Base-by-base conservation (phyloP, 1,284 basidiomycete genomes). In the Porogramme epimiltina region DNA sequence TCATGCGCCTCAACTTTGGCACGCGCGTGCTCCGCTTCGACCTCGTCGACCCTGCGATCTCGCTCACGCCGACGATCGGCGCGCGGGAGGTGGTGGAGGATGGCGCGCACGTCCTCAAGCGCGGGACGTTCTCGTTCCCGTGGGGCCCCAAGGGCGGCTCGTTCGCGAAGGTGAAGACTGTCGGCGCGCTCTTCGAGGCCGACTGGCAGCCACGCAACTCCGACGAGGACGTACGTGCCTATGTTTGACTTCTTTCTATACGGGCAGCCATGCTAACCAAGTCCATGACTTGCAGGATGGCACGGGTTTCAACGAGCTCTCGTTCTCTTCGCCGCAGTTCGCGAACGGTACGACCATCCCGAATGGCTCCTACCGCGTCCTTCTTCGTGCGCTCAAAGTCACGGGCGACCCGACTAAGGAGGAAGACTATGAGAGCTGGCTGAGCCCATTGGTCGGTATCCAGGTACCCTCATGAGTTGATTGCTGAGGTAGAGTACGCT, bases 341-440 rank as follows among this genome's bases (percentile, higher is more conserved):
- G 71, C 77, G 0, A 85, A 86, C 59, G 81, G 82, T 0, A 85
- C 81, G 0, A 64, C 61, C 2, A 81, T 89, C 23, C 74, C 82
- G 2, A 80, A 82, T 55, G 87, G 87, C 3, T 63, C 67, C 8
- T 89, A 88, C 69, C 75, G 75, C 45, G 59, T 87, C 53, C 73
- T 89, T 8, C 54, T 89, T 9, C 77, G 84, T 8, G 82, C 80
- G 4, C 66, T 86, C 52, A 79, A 75, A 56, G 79, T 86, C 25
- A 82, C 81, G 8, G 84, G 84, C 3, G 67, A 85, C 59, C 68
- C 74, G 4, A 72, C 59, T 16, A 75, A 73, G 28, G 75, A 82
- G 59, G 72, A 70, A 36, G 82, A 85, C 63, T 88, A 81, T 61
- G 84, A 87, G 66, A 77, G 75, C 46, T 87, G 78, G 70, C 44